phyloP scores from a whole-genome alignment of 306 rosid genomes.

The Benincasa hispida region DNA sequence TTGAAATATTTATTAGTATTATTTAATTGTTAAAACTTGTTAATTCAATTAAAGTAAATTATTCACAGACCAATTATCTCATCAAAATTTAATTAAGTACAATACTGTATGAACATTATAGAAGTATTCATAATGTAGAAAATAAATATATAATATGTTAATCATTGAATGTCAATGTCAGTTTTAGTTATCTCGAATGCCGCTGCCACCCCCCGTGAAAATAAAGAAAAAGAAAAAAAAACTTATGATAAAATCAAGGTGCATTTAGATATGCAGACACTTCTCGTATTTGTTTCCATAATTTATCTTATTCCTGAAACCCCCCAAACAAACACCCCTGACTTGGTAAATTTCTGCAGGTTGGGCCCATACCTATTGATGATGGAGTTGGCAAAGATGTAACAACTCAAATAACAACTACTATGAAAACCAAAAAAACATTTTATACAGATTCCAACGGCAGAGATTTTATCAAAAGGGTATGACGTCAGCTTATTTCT shows the following conservation, averaged over 20 bases:
- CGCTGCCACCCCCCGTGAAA: no score
- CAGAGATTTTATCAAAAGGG: slow-evolving; percentile 83
- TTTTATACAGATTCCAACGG: slow-evolving; percentile 92
- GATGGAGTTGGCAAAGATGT: slow-evolving; percentile 83
- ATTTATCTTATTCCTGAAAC: neutral
- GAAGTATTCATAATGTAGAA: neutral
- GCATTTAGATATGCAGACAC: neutral
- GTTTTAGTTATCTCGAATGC: neutral
- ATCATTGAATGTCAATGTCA: neutral
- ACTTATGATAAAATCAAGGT: neutral
- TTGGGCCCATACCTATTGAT: slow-evolving; percentile 82
- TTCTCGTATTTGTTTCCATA: neutral
- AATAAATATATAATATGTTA: neutral
- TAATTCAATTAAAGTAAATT: neutral
- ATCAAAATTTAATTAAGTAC: neutral
- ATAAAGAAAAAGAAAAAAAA: neutral
- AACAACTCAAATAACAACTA: slow-evolving; percentile 46
- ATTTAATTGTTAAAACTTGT: neutral
- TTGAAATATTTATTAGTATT: neutral
- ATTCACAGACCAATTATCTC: neutral
- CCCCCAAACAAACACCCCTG: neutral
- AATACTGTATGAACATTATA: neutral
- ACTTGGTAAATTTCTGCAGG: slow-evolving; percentile 23
- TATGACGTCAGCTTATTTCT: slow-evolving; percentile 13
- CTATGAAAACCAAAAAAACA: slow-evolving; percentile 51